These are phyloP conservation scores for Metarhizium guizhouense DNA, from an alignment of 2,329 filamentous ascomycete species.

Conservation along the genomic window DNA sequence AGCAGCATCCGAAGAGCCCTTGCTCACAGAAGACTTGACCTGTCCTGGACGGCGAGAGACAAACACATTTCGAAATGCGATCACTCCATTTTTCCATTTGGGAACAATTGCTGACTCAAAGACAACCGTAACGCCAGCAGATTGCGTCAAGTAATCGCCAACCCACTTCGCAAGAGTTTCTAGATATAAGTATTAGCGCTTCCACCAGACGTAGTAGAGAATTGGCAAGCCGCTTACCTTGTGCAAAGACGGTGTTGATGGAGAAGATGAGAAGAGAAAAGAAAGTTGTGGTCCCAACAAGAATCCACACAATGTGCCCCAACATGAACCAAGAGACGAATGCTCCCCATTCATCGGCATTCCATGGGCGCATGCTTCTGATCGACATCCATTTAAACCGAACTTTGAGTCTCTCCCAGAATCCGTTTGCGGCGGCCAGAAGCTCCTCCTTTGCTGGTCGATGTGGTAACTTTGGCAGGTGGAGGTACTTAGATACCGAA, in stretches of 20 bases:
- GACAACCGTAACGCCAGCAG: constrained; percentile 84
- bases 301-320: constrained; percentile 87
- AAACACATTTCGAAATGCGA: constrained; percentile 94
- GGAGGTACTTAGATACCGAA: constrained; percentile 51
- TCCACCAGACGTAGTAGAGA: neutral
- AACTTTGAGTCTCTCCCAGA: constrained; percentile 82
- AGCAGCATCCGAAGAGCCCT: constrained; percentile 82
- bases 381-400: constrained; percentile 98
- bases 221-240: constrained; percentile 47
- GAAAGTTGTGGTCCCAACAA: constrained; percentile 96
- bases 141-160: constrained; percentile 90
- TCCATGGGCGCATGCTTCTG: constrained; percentile 86
- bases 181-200: constrained; percentile 23
- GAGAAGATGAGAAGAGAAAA: constrained; percentile 84
- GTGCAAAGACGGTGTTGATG: constrained; percentile 93
- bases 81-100: constrained; percentile 90
- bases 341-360: constrained; percentile 90
- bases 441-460: constrained; percentile 90
- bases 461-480: constrained; percentile 65
- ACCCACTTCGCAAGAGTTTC: constrained; percentile 91
- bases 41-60: constrained; percentile 86
- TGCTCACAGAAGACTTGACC: constrained; percentile 72
- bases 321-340: constrained; percentile 91
- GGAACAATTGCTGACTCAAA: constrained; percentile 98
- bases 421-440: constrained; percentile 81